These are phyloP conservation scores for Nakazawaea ernobii DNA, from an alignment of 805 yeast species.

Conservation along the genomic window DNA sequence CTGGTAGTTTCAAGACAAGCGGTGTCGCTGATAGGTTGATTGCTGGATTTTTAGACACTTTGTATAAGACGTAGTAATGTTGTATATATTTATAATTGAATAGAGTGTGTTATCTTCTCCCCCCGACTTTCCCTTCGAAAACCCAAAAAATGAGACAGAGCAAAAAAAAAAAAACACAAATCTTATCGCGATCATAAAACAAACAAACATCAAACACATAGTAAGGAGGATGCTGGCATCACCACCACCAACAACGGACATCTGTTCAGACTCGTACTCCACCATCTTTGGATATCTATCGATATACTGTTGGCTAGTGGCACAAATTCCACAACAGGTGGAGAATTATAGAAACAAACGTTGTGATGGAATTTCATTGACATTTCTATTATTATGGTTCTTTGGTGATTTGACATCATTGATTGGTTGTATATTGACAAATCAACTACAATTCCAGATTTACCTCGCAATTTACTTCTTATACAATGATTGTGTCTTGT, in stretches of 20 bases:
- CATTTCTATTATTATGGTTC: constrained; percentile 26
- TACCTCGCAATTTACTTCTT: constrained; percentile 69
- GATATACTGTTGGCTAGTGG: constrained; percentile 28
- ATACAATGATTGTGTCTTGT: constrained; percentile 60
- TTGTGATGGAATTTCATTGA: constrained; percentile 25
- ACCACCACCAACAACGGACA: background rate
- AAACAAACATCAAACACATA: too few species aligned
- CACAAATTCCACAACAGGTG: constrained; percentile 30
- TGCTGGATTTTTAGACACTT: constrained; percentile 72
- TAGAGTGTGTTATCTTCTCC: background rate
- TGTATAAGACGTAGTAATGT: constrained; percentile 44
- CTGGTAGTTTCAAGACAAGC: constrained; percentile 80
- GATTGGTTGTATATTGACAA: constrained; percentile 68
- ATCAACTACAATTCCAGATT: constrained; percentile 78
- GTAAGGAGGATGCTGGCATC: background rate
- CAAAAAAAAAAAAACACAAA: background rate
- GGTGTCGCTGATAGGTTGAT: constrained; percentile 81
- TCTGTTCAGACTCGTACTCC: constrained; percentile 12
- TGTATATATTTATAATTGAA: background rate
- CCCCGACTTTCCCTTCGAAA: background rate
- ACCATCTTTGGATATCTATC: constrained; percentile 22
- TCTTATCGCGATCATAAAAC: background rate
- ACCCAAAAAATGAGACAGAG: background rate
- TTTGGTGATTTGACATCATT: constrained; percentile 31
- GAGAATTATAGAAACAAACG: constrained; percentile 25